phyloP scores from a whole-genome alignment of 179 eudicot species.

The Gypsophila paniculata region DNA sequence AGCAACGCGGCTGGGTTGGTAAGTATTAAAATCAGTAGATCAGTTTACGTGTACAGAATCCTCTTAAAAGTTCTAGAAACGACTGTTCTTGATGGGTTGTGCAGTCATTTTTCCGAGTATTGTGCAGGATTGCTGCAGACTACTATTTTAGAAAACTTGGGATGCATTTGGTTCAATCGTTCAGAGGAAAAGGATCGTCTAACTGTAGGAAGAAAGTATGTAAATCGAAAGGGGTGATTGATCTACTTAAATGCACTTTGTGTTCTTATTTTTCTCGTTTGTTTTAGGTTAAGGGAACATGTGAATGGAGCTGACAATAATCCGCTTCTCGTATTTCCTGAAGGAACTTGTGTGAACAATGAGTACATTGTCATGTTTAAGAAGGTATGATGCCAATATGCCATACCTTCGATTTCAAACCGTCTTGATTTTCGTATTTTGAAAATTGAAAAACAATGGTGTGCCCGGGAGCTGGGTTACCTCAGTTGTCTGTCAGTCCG shows the following conservation, averaged over 20 bases:
- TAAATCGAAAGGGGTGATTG: conserved; percentile 22
- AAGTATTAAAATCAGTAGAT: too few relatives aligned
- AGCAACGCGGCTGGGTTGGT: conserved; percentile 99
- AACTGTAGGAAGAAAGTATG: conserved; percentile 80
- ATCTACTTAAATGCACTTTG: not conserved
- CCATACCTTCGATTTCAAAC: not conserved
- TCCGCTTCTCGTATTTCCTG: conserved; percentile 94
- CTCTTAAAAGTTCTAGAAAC: too few relatives aligned
- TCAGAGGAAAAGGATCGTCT: conserved; percentile 90
- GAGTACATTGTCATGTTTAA: conserved; percentile 94
- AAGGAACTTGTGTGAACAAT: conserved; percentile 98
- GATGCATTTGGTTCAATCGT: conserved; percentile 98
- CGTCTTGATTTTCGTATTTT: not conserved
- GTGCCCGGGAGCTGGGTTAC: not conserved
- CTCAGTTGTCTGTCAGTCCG: not conserved
- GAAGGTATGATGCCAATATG: conserved; percentile 49
- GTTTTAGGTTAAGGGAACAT: conserved; percentile 84
- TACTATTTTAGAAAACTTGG: conserved; percentile 86
- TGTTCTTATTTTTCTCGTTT: conserved; percentile 16
- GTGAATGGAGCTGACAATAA: conserved; percentile 86
- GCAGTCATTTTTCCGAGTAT: not conserved
- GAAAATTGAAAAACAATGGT: too few relatives aligned
- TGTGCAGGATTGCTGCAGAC: conserved; percentile 82
- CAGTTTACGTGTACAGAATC: too few relatives aligned
- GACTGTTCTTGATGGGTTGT: not conserved